Evolutionary conservation across 441 rosid species (phyloP), one percentile per base, ranked within the genome.

Genomic region (Flueggea neowawraea): DNA sequence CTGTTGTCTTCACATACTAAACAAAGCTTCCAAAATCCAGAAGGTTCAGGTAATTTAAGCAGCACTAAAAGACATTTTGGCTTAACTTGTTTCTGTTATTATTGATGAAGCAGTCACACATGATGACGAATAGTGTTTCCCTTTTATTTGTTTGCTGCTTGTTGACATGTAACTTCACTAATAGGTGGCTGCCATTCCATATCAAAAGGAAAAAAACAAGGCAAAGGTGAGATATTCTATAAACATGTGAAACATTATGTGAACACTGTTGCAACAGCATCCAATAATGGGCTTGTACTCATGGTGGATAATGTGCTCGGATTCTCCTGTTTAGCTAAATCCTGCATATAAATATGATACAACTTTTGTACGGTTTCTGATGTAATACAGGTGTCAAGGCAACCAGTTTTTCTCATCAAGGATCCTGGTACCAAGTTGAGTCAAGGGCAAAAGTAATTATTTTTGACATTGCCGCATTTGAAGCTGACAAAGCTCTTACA

Each of bases 401-500:
- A 4, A 68, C 73, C 53, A 78, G 88, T 79, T 86, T 83, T 69
- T 72, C 81, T 51, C 73, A 72, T 63, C 88, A 82, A 74, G 85
- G 79, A 75, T 75, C 82, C 36, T 39, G 63, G 31, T 87, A 83
- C 75, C 78, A 75, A 16, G 94, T 80, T 59, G 94, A 87, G 84
- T 69, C 89, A 0, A 88, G 90, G 73, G 88, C 96, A 55, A 89
- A 97, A 77, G 85, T 74, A 33, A 83, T 91, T 49, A 32, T 84
- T 49, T 81, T 94, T 70, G 84, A 87, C 70, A 69, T 70, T 58
- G 84, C 80, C 51, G 77, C 87, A n/a, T 77, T 80, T 65, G 91
- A 84, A 76, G 75, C 79, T 31, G 77, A 82, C 22, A 72, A 49
- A 11, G 71, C 68, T 64, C 75, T 78, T 33, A 70, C 49, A 66